Evolutionary conservation across 495 filamentous ascomycete species (phyloP), one percentile per base, ranked within the genome.

Genomic region (Xylaria intraflava): DNA sequence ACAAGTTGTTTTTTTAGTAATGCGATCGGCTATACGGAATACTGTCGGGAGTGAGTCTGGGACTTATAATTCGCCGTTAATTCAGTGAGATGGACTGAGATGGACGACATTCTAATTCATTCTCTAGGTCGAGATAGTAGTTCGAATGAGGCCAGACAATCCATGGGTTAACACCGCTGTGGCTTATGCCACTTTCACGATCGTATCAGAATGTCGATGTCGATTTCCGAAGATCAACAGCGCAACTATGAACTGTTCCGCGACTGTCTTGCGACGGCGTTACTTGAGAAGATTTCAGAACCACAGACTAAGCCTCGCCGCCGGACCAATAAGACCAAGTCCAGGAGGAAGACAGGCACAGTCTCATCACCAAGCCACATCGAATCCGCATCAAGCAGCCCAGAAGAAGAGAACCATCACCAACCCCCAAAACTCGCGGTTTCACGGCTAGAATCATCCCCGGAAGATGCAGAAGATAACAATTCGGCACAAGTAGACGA

Each of bases 211-310:
- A 48, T 55, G 45, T 33, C 35, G 45, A 60, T 51, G 31, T 36
- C 38, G 12, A 51, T 65, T 49, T 41, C 54, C 49, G 57, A 60
- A 11, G 57, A 64, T 6, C 46, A 65, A 20, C 52, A 49, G 43
- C 62, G 23, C 49, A 90, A 89, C 60, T 89, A 86, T 67, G 74
- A 79, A 27, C 68, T 81, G 55, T 88, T 91, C 66, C 77, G 83
- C 30, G 88, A 92, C 62, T 84, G 79, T 61, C 71, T 78, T 57
- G 72, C 75, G 1, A 63, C 59, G 0, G 66, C 69, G 0, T 62
- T 78, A 2, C 68, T 77, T 50, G 71, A 78, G 45, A 82, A 76
- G 51, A 76, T 79, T 50, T 69, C 79, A 46, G 52, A 41, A 3
- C 62, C 65, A 50, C 46, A 68, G n/a, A 40, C 65, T 31, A 77